Evolutionary conservation across 1,284 basidiomycete species (phyloP).

Genomic region (Austroboletus rostrupii): DNA sequence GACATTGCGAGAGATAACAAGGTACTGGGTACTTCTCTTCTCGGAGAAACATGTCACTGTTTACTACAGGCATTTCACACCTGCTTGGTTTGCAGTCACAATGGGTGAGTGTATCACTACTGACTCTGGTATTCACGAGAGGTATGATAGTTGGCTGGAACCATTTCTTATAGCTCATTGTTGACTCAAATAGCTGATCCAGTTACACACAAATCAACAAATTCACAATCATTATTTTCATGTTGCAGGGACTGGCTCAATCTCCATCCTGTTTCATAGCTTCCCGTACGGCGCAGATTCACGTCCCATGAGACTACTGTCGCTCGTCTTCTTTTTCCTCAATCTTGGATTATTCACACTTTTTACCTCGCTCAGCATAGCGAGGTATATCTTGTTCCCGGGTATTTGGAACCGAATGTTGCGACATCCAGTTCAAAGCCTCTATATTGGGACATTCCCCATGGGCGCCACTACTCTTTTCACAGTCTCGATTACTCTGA

Average conservation of each 20-base stretch:
- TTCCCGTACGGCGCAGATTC: constrained; percentile 51
- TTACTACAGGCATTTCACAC: constrained; percentile 37
- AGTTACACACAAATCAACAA: not conserved
- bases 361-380: constrained; percentile 45
- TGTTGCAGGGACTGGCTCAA: constrained; percentile 49
- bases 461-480: constrained; percentile 73
- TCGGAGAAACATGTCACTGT: not conserved
- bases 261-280: constrained; percentile 48
- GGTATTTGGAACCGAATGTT: constrained; percentile 55
- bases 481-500: constrained; percentile 43
- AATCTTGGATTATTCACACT: constrained; percentile 62
- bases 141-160: not conserved
- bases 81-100: constrained; percentile 49
- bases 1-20: constrained; percentile 21
- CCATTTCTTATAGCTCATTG: not conserved
- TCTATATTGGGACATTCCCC: constrained; percentile 66
- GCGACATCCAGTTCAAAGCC: constrained; percentile 57
- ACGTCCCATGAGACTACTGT: constrained; percentile 38
- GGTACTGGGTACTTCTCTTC: constrained; percentile 9
- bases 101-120: constrained; percentile 42
- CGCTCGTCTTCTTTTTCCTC: constrained; percentile 60
- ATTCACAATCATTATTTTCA: not conserved
- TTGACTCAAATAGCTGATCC: not conserved
- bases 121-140: not conserved
- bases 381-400: constrained; percentile 56